Conservation (phyloP, 2,329 filamentous ascomycete species). For the Penicillium psychrosexuale region DNA sequence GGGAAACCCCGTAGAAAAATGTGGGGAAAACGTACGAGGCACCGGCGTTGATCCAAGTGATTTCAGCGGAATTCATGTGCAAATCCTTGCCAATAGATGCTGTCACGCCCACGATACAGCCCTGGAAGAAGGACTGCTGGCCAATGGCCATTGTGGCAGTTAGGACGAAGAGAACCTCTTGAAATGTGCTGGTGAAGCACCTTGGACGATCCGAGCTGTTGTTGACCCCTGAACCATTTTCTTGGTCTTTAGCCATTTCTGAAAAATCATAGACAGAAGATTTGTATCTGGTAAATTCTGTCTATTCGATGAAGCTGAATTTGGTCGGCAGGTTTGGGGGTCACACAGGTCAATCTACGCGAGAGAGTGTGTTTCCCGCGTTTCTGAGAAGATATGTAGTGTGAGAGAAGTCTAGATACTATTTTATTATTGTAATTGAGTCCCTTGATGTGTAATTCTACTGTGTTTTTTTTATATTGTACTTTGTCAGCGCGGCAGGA, state of each 20-base stretch:
- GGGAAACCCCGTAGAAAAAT: background rate
- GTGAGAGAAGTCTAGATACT: background rate
- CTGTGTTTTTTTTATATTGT: background rate
- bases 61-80: conserved; percentile 61
- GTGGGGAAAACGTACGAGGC: conserved; percentile 46
- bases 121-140: conserved; percentile 59
- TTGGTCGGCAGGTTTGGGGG: background rate
- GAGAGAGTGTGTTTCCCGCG: background rate
- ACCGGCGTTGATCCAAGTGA: conserved; percentile 66
- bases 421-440: background rate
- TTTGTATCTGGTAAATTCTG: background rate
- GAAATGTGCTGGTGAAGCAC: conserved; percentile 59
- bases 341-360: background rate
- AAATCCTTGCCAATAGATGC: conserved; percentile 59
- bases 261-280: background rate
- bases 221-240: conserved; percentile 9
- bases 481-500: conserved; percentile 14
- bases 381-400: background rate
- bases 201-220: conserved; percentile 12
- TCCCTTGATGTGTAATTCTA: background rate
- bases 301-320: background rate
- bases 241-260: conserved; percentile 8
- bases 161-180: conserved; percentile 64
- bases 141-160: conserved; percentile 66
- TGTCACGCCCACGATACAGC: conserved; percentile 60